Percentiles rank a stretch among this genome's conserved stretches.
Evolutionary conservation across 140 eudicot species (phyloP).

Genomic region (Erigeron philadelphicus): DNA sequence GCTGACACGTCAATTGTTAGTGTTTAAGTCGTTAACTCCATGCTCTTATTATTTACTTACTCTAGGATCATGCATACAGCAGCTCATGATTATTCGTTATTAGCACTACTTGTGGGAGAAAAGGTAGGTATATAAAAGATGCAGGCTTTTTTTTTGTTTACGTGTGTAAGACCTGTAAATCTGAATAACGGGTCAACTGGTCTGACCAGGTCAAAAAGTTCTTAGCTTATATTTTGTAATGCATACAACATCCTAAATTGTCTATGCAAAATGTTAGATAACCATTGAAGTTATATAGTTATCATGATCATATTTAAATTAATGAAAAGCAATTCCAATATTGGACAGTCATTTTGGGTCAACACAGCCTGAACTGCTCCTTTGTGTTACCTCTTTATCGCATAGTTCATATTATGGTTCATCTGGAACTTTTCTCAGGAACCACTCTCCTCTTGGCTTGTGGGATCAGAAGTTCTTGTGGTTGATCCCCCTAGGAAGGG

Average conservation of each 20-base stretch:
- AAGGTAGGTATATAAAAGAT: neutral
- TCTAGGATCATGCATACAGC: conserved; percentile 9
- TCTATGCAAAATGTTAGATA: neutral
- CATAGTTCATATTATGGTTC: neutral
- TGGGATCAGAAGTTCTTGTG: conserved; percentile 91
- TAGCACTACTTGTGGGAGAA: conserved; percentile 9
- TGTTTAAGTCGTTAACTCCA: conserved; percentile 15
- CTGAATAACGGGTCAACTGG: neutral
- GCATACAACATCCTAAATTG: neutral
- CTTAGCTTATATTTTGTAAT: neutral
- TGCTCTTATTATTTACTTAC: conserved; percentile 10
- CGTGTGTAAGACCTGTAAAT: neutral
- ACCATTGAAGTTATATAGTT: neutral
- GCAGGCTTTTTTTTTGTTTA: neutral
- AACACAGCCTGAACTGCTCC: neutral
- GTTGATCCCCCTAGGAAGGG: conserved; percentile 99
- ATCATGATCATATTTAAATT: neutral
- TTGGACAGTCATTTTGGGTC: neutral
- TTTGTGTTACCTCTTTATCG: neutral
- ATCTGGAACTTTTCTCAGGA: conserved; percentile 51
- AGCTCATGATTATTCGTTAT: conserved; percentile 10
- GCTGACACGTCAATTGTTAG: conserved; percentile 81
- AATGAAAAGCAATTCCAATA: neutral
- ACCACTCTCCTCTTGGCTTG: conserved; percentile 84
- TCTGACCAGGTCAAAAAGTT: neutral